These are phyloP conservation scores for Umbelopsis sp. DNA, from an alignment of 192 early-diverging fungal genomes.

Conservation along the genomic window DNA sequence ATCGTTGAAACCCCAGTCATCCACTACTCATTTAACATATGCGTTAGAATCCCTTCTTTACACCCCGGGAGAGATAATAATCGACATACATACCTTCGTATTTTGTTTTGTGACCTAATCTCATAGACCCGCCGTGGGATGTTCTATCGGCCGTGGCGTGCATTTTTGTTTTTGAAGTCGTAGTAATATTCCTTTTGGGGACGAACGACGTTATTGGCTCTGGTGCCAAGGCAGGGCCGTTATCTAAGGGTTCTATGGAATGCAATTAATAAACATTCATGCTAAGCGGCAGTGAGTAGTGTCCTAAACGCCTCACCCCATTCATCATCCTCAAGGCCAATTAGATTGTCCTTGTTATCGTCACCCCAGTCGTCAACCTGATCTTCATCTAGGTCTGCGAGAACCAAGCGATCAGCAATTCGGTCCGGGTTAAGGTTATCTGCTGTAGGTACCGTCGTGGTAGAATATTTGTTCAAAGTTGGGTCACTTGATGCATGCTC, in stretches of 20 bases:
- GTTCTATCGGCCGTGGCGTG: background rate
- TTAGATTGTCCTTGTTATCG: conserved; percentile 24
- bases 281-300: no score
- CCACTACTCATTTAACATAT: background rate
- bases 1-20: conserved; percentile 2
- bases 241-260: conserved; percentile 20
- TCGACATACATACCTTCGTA: background rate
- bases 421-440: conserved; percentile 29
- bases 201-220: conserved; percentile 29
- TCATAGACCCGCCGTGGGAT: conserved; percentile 17
- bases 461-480: conserved; percentile 27
- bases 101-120: conserved; percentile 23
- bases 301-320: conserved; percentile 27
- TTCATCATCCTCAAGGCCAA: conserved; percentile 43
- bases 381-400: conserved; percentile 30
- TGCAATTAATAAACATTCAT: no score
- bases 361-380: conserved; percentile 22
- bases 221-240: background rate
- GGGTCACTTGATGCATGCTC: background rate
- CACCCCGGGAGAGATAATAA: background rate
- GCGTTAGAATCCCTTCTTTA: background rate
- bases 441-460: conserved; percentile 6
- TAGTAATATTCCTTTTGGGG: background rate
- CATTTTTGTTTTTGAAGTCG: background rate
- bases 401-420: conserved; percentile 36